phyloP scores from a whole-genome alignment of 2,329 filamentous ascomycete species.

The Paraconiothyrium sp. region DNA sequence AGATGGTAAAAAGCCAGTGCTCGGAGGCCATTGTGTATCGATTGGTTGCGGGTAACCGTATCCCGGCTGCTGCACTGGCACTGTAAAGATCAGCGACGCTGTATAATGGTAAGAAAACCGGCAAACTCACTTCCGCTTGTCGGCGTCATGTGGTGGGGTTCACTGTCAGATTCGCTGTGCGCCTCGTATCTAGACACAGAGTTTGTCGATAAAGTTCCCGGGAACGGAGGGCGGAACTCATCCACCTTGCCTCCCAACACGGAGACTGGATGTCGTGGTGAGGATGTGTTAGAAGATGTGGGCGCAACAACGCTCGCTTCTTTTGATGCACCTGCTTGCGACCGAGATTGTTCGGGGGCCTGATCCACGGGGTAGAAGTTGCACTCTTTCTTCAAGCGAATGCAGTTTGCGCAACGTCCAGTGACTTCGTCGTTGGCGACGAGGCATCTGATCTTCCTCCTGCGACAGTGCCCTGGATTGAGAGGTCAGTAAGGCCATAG shows the following conservation, averaged over 20 bases:
- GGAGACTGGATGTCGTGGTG: constrained; percentile 51
- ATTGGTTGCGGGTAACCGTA: constrained; percentile 48
- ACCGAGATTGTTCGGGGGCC: constrained; percentile 62
- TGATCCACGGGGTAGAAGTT: constrained; percentile 91
- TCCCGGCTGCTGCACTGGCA: constrained; percentile 41
- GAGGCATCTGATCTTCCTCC: constrained; percentile 92
- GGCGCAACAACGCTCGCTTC: constrained; percentile 54
- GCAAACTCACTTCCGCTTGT: constrained; percentile 40
- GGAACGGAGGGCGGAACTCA: constrained; percentile 43
- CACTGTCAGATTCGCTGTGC: constrained; percentile 37
- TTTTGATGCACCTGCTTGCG: constrained; percentile 54
- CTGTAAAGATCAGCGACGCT: constrained; percentile 34
- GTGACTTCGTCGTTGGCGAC: constrained; percentile 76
- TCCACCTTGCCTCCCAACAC: constrained; percentile 39
- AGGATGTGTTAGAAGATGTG: constrained; percentile 60
- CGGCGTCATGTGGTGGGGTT: constrained; percentile 34
- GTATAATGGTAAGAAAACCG: background rate
- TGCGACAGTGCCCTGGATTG: constrained; percentile 82
- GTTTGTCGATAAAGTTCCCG: constrained; percentile 24
- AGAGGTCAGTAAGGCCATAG: constrained; percentile 28
- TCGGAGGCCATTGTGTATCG: constrained; percentile 49
- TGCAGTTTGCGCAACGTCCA: constrained; percentile 89
- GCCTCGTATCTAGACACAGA: constrained; percentile 36
- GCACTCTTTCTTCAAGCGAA: constrained; percentile 92
- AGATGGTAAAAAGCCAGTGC: constrained; percentile 44